phyloP scores from a whole-genome alignment of 169 alveolate genomes.

The Plasmodium fragile region DNA sequence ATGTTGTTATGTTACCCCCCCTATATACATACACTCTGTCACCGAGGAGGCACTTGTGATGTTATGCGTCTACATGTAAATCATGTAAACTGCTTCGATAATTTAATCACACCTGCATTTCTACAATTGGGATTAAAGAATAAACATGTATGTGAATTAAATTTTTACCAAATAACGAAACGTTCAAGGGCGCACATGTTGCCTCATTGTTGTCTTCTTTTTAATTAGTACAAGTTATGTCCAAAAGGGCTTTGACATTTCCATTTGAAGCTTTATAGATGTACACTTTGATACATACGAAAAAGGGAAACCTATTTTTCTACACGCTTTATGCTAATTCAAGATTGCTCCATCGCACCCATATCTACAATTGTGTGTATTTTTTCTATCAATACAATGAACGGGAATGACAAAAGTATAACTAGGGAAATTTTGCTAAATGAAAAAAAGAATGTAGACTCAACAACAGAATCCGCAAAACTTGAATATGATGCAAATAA shows the following conservation, averaged over 20 bases:
- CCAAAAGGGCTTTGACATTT: constrained; percentile 4
- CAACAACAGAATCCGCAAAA: constrained; percentile 20
- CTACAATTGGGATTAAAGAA: neutral
- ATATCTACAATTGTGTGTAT: neutral
- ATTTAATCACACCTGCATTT: neutral
- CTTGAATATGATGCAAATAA: neutral
- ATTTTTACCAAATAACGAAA: neutral
- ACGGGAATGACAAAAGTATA: constrained; percentile 1
- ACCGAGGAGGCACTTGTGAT: neutral
- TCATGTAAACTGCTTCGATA: neutral
- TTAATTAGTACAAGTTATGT: neutral
- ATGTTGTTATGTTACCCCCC: neutral
- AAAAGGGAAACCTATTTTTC: constrained; percentile 4
- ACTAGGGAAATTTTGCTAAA: constrained; percentile 5
- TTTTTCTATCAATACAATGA: constrained; percentile 8
- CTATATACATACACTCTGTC: neutral
- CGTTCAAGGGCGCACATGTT: neutral
- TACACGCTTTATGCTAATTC: constrained; percentile 1
- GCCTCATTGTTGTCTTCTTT: neutral
- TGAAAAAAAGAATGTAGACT: constrained; percentile 18
- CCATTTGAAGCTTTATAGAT: neutral
- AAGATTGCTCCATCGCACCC: constrained; percentile 6
- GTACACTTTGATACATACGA: neutral
- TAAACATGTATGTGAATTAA: neutral
- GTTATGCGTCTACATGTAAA: neutral